A percentile compares a stretch with the other conserved stretches of the same genome.
Conservation (phyloP, 768 basidiomycete genomes). For the Imleria badia region DNA sequence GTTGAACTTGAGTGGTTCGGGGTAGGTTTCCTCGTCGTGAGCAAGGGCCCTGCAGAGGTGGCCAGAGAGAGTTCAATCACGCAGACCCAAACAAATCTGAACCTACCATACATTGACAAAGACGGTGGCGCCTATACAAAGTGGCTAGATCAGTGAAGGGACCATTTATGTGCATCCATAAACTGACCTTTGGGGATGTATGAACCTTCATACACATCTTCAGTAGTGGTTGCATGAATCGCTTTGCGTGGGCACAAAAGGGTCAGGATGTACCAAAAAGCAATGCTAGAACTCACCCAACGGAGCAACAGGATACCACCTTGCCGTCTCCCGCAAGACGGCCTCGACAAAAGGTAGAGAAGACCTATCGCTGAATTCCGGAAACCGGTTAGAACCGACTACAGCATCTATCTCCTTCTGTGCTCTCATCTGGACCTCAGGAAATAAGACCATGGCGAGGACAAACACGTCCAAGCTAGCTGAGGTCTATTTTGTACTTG, state of each 20-base stretch:
- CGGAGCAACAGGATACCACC: conserved; percentile 25
- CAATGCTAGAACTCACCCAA: conserved; percentile 17
- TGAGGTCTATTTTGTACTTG: conserved; percentile 16
- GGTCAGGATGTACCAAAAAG: background rate
- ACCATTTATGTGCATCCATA: background rate
- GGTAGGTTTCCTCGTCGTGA: conserved; percentile 38
- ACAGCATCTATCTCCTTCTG: conserved; percentile 26
- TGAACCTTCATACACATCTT: conserved; percentile 26
- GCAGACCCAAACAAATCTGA: background rate
- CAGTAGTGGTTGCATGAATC: conserved; percentile 18
- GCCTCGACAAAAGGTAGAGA: conserved; percentile 29
- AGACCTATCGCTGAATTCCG: conserved; percentile 21
- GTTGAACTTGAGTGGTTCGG: conserved; percentile 39
- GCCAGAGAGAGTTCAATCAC: background rate
- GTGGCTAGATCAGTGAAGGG: background rate
- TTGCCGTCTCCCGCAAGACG: conserved; percentile 19
- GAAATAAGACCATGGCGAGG: conserved; percentile 31
- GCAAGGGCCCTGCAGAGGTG: conserved; percentile 36
- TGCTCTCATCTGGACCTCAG: conserved; percentile 21
- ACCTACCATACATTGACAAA: conserved; percentile 26
- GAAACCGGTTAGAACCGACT: conserved; percentile 21
- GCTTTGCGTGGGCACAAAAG: conserved; percentile 7
- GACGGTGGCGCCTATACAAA: conserved; percentile 17
- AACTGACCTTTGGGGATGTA: conserved; percentile 26
- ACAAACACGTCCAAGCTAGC: conserved; percentile 20